A percentile compares a stretch with the other conserved stretches of the same genome.
Evolutionary conservation across 2,329 filamentous ascomycete species (phyloP).

Genomic region (Juglanconis oblonga): DNA sequence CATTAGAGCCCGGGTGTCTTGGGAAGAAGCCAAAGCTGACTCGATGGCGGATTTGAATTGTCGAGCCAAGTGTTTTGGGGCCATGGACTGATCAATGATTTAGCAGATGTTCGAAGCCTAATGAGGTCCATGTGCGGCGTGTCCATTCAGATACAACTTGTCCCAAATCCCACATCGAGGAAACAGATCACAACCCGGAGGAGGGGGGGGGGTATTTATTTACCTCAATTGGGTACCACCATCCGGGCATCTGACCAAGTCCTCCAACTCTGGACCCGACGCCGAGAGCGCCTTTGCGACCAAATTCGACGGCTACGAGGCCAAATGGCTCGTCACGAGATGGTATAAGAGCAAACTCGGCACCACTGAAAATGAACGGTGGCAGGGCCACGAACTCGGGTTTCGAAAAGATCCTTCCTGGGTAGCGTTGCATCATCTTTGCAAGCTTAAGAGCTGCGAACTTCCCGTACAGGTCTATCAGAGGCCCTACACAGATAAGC

Average conservation of each 20-base stretch:
- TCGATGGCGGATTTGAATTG: slow-evolving; percentile 64
- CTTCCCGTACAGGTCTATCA: slow-evolving; percentile 66
- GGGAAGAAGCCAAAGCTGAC: slow-evolving; percentile 54
- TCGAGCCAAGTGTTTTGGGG: slow-evolving; percentile 57
- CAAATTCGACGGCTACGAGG: slow-evolving; percentile 66
- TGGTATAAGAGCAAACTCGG: slow-evolving; percentile 66
- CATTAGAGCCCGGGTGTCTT: slow-evolving; percentile 56
- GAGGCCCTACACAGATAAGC: slow-evolving; percentile 61
- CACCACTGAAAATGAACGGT: slow-evolving; percentile 65
- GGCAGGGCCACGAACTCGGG: slow-evolving; percentile 66
- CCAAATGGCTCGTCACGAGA: slow-evolving; percentile 69
- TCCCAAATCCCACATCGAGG: too few species aligned
- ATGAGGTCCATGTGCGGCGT: too few species aligned
- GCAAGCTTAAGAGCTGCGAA: slow-evolving; percentile 65
- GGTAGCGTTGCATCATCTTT: slow-evolving; percentile 63
- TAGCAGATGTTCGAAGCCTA: slow-evolving; percentile 60
- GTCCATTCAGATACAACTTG: too few species aligned
- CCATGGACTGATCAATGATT: slow-evolving; percentile 43
- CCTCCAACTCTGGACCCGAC: slow-evolving; percentile 65
- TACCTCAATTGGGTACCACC: slow-evolving; percentile 54
- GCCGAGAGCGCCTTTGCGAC: slow-evolving; percentile 64
- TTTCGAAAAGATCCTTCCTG: slow-evolving; percentile 64
- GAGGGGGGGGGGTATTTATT: not conserved
- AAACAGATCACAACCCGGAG: not conserved
- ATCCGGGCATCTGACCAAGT: slow-evolving; percentile 68